phyloP scores from a whole-genome alignment of 2,329 filamentous ascomycete genomes.

The Scopulariopsis brevicaulis region DNA sequence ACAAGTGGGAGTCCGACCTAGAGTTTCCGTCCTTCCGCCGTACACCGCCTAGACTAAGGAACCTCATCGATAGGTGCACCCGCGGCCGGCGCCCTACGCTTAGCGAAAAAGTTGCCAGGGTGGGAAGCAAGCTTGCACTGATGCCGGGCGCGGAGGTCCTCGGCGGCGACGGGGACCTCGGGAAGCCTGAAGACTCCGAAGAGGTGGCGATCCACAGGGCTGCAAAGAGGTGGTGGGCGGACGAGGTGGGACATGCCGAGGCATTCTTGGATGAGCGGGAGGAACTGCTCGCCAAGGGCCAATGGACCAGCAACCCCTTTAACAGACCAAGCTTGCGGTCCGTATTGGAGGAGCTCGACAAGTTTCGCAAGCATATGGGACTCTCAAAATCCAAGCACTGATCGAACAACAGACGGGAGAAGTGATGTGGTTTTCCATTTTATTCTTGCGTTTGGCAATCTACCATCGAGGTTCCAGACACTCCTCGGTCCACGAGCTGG shows the following conservation, averaged over 20 bases:
- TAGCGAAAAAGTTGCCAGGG: conserved; percentile 30
- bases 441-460: neutral
- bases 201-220: neutral
- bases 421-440: neutral
- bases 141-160: neutral
- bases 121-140: conserved; percentile 32
- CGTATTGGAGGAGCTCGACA: conserved; percentile 21
- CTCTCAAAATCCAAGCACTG: neutral
- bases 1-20: conserved; percentile 40
- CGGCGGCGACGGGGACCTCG: neutral
- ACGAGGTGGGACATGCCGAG: conserved; percentile 34
- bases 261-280: conserved; percentile 30
- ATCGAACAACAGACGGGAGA: neutral
- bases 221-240: conserved; percentile 34
- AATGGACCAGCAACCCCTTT: conserved; percentile 40
- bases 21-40: conserved; percentile 41
- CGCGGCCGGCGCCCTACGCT: conserved; percentile 32
- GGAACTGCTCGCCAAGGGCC: conserved; percentile 21
- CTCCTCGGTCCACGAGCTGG: neutral
- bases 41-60: conserved; percentile 32
- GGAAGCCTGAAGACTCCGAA: neutral
- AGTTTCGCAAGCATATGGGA: conserved; percentile 8
- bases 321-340: conserved; percentile 32
- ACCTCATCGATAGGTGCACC: conserved; percentile 40
- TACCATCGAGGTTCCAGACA: neutral